phyloP scores from a whole-genome alignment of 257 asterid genomes.

The Orobanche coerulescens region DNA sequence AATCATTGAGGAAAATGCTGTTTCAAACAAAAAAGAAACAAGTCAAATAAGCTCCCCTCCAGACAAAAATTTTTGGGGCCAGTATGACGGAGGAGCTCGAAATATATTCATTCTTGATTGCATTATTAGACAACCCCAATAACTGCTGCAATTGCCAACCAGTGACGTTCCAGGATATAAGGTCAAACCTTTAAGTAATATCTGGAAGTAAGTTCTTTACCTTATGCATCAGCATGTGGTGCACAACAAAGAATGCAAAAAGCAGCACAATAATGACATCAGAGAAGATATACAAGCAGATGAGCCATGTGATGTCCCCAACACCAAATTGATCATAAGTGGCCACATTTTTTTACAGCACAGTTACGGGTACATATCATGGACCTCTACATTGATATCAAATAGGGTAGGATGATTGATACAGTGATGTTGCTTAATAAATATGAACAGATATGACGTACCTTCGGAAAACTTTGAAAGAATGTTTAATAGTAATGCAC shows the following conservation, averaged over 20 bases:
- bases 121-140: conserved; percentile 1
- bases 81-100: not conserved
- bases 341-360: not conserved
- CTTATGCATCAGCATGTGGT: not conserved
- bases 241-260: not conserved
- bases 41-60: not conserved
- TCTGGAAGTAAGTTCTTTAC: not conserved
- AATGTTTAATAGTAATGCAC: conserved; percentile 81
- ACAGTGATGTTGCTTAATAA: not conserved
- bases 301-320: not conserved
- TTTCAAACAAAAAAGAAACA: conserved; percentile 24
- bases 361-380: not conserved
- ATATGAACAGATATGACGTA: conserved; percentile 19
- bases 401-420: not conserved
- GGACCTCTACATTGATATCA: conserved; percentile 1
- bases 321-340: not conserved
- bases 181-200: not conserved
- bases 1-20: conserved; percentile 95
- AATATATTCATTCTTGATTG: not conserved
- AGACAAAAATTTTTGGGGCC: not conserved
- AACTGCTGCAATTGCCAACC: conserved; percentile 1
- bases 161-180: not conserved
- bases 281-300: not conserved
- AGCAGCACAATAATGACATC: not conserved
- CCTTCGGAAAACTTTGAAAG: conserved; percentile 93